Evolutionary conservation across 164 flowering plant species (phyloP), one percentile per base, ranked within the genome.

Genomic region (Houttuynia cordata): DNA sequence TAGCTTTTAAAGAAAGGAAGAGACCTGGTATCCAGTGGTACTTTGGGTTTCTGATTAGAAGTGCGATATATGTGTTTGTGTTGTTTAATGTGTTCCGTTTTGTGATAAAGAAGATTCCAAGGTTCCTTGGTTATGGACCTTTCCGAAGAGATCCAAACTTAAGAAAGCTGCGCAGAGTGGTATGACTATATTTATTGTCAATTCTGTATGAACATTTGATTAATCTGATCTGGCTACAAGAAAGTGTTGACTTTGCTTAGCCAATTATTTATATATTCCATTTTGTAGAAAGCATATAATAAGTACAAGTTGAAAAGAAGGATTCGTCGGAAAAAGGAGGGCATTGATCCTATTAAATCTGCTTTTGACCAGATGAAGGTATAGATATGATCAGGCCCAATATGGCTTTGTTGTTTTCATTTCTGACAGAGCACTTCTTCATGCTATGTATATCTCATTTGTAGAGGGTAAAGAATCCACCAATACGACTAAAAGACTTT

Each of bases 281-380:
- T 10, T 42, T 68, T 80, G 82, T 91, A 92, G 96, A 79, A 76
- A 76, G 60, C 42, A 53, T 85, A 78, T 69, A 58, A 71, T 41
- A 71, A 70, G 9, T 74, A 64, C 68, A 81, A 62, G 73, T 14
- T 56, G 60, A 77, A 60, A 65, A 78, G 64, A 68, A 74, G 64
- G 57, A 64, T 61, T 62, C 68, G 64, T 30, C 79, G 78, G 74
- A 86, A 67, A 68, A 83, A 78, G 75, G 91, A 70, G 67, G 93
- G 90, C 13, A 42, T 83, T 71, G 96, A 92, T 81, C 96, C 98
- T n/a, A 87, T 92, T 40, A 83, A 69, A 68, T 76, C 80, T 60
- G 96, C 91, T 58, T 92, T 92, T 78, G 96, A 92, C 55, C 62
- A 75, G 64, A 92, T 92, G 98, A 92, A 92, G 98, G 96, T 91